Base-by-base conservation (phyloP, 2,329 filamentous ascomycete genomes). In the Aureobasidium sp. region DNA sequence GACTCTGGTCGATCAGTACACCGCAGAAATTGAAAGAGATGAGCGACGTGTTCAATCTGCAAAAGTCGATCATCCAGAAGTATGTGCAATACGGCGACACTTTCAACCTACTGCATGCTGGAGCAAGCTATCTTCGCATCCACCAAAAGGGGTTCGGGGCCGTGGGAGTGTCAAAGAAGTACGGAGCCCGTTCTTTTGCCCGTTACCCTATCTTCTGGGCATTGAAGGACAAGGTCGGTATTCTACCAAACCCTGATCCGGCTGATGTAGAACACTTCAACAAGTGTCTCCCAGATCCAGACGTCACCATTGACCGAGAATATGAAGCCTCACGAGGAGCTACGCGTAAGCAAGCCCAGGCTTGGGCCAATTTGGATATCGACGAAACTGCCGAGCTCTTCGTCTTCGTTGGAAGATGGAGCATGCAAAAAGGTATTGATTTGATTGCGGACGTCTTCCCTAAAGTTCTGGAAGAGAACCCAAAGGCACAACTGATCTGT, bases 121-220 rank as follows among this genome's bases (percentile, higher is more conserved):
- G 82, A 59, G 82, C 83, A 22, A 86, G 83, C 65, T 87, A 87
- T 66, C 78, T 88, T 9, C 82, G 86, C 62, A 76, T 87, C 25
- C 84, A 87, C 66, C 85, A 88, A 67, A 82, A 85, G 67, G 86
- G 86, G 2, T 87, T 86, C 62, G 85, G 86, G 59, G 85, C 85
- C 9, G 85, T 87, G 31, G 86, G 85, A 65, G 85, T 88, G 0
- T 86, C 83, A 1, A 84, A 84, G 67, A 87, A 88, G 70, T 88
- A 88, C 66, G 85, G 85, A 15, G 84, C 85, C 68, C 82, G 85
- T n/a, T 85, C 84, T 1, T 85, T 83, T 69, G 84, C 84, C 48
- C 78, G 85, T 44, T 88, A 87, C 69, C 85, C 85, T 1, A 87
- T 88, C 63, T 87, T 88, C 73, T 88, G 86, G 86, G 83, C 81